Conservation (phyloP, 2,329 filamentous ascomycete species). For the Ceratocystis variospora region DNA sequence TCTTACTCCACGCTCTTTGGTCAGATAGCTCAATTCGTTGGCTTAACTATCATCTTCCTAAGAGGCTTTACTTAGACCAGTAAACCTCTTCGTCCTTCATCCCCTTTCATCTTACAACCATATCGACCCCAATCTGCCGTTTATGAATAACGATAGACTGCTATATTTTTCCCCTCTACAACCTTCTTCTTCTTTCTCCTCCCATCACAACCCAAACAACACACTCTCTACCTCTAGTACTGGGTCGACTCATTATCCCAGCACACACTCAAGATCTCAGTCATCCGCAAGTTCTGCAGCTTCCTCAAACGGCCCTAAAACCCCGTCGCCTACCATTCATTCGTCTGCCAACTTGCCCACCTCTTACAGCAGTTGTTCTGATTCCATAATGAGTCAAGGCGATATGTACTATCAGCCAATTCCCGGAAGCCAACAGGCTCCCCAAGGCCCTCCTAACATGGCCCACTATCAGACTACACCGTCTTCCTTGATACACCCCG, state of each 20-base stretch:
- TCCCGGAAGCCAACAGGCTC: constrained; percentile 61
- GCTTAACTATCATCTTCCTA: not conserved
- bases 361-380: constrained; percentile 31
- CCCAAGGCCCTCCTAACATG: constrained; percentile 47
- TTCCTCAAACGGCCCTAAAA: constrained; percentile 55
- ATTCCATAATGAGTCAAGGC: constrained; percentile 64
- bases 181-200: constrained; percentile 53
- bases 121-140: constrained; percentile 34
- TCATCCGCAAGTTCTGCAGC: constrained; percentile 40
- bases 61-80: not conserved
- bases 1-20: not conserved
- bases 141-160: constrained; percentile 54
- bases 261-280: constrained; percentile 39
- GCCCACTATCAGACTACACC: constrained; percentile 70
- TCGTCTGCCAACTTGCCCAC: constrained; percentile 34
- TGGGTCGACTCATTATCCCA: constrained; percentile 50
- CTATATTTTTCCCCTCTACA: constrained; percentile 57
- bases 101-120: not conserved
- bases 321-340: constrained; percentile 57
- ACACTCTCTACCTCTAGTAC: constrained; percentile 49
- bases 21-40: not conserved
- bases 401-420: constrained; percentile 85
- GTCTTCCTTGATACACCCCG: constrained; percentile 60
- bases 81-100: not conserved
- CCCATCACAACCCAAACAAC: constrained; percentile 54